A percentile compares a stretch with the other conserved stretches of the same genome.
Evolutionary conservation across 225 moss, liverwort and hornwort species (phyloP).

Genomic region (Rhytidiadelphus loreus): DNA sequence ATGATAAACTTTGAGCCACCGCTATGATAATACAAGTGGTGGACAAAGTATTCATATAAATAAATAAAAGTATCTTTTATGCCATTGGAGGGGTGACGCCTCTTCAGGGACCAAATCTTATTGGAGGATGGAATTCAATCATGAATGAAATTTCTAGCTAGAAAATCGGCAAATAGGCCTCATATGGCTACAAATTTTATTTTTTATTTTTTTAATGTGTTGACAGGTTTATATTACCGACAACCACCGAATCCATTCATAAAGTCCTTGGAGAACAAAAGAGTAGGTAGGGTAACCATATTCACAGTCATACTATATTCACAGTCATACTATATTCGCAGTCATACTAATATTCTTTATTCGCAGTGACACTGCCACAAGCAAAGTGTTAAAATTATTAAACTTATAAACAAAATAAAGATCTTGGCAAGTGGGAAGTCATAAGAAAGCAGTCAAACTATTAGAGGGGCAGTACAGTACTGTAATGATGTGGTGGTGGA

Average conservation of each 20-base stretch:
- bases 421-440: neutral
- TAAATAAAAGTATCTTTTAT: too few relatives aligned
- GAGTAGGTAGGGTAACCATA: neutral
- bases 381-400: neutral
- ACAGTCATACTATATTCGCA: neutral
- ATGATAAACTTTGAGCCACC: neutral
- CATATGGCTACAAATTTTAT: neutral
- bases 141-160: too few relatives aligned
- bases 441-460: neutral
- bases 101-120: accelerated
- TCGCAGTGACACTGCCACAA: neutral
- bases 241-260: too few relatives aligned
- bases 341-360: neutral
- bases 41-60: neutral
- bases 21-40: neutral
- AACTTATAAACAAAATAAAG: neutral
- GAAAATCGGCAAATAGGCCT: neutral
- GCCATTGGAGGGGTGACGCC: neutral
- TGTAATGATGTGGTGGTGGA: neutral
- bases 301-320: too few relatives aligned
- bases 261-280: neutral
- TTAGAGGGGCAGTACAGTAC: too few relatives aligned
- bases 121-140: neutral
- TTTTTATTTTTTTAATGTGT: neutral
- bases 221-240: neutral